Conservation (phyloP, 2,329 filamentous ascomycete genomes). For the Colletotrichum sp. region DNA sequence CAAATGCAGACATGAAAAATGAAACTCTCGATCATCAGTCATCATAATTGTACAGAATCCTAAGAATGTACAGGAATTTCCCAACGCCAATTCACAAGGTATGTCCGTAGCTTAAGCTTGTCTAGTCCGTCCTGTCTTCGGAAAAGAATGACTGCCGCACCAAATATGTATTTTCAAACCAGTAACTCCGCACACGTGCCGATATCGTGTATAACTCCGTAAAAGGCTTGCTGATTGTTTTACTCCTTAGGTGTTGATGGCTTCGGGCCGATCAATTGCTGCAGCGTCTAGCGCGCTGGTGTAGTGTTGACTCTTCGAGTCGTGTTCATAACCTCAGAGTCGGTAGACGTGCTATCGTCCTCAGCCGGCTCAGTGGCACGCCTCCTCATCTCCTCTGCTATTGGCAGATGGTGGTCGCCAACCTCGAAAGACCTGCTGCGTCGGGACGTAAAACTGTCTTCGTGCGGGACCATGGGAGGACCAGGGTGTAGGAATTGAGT, state of each 20-base stretch:
- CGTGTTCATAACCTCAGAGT: background rate
- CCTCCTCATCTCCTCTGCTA: slow-evolving; percentile 7
- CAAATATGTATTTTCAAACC: background rate
- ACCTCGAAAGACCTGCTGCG: slow-evolving; percentile 14
- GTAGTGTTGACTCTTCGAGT: slow-evolving; percentile 16
- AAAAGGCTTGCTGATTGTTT: background rate
- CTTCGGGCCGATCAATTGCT: background rate
- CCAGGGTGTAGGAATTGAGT: slow-evolving; percentile 55
- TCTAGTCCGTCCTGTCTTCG: background rate
- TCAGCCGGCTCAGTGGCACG: slow-evolving; percentile 17
- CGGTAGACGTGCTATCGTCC: slow-evolving; percentile 12
- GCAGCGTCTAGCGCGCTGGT: slow-evolving; percentile 14
- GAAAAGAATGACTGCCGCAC: background rate
- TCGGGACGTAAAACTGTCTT: slow-evolving; percentile 17
- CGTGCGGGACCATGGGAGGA: slow-evolving; percentile 38
- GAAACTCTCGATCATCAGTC: background rate
- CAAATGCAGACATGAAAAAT: background rate
- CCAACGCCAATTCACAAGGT: background rate
- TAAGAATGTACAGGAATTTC: slow-evolving; percentile 9
- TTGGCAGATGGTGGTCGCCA: background rate
- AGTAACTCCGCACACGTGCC: background rate
- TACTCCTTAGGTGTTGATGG: background rate
- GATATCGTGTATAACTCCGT: background rate
- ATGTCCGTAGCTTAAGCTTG: slow-evolving; percentile 1
- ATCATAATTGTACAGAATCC: slow-evolving; percentile 5